Conservation (phyloP, 106 monocot species). For the Platanthera guangdongensis region DNA sequence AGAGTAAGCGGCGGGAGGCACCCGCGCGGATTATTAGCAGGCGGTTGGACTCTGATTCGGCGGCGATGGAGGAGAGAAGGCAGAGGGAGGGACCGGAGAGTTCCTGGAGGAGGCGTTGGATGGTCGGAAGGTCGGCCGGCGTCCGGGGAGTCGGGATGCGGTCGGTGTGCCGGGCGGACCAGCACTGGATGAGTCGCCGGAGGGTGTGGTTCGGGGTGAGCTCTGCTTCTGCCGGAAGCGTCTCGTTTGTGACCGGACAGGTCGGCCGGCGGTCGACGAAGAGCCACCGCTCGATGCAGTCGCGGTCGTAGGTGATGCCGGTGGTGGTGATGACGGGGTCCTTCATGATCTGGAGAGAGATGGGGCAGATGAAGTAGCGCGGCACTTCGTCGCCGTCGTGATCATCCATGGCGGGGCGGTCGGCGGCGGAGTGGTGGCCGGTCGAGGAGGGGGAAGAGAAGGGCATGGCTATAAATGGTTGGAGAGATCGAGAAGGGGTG, state of each 20-base stretch:
- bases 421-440: too few relatives aligned
- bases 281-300: slow-evolving; percentile 74
- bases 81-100: slow-evolving; percentile 8
- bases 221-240: slow-evolving; percentile 25
- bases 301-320: slow-evolving; percentile 78
- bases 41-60: slow-evolving; percentile 41
- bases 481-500: too few relatives aligned
- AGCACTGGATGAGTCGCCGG: slow-evolving; percentile 37
- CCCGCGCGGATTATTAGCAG: slow-evolving; percentile 22
- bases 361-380: slow-evolving; percentile 53
- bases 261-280: slow-evolving; percentile 45
- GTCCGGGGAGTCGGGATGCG: slow-evolving; percentile 43
- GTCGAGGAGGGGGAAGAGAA: too few relatives aligned
- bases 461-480: too few relatives aligned
- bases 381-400: too few relatives aligned
- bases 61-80: slow-evolving; percentile 7
- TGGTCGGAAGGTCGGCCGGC: slow-evolving; percentile 16
- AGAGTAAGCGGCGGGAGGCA: slow-evolving; percentile 10
- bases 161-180: slow-evolving; percentile 31
- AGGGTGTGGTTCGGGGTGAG: slow-evolving; percentile 81
- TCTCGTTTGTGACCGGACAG: slow-evolving; percentile 82
- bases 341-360: slow-evolving; percentile 78
- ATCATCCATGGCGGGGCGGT: too few relatives aligned
- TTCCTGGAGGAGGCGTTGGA: slow-evolving; percentile 24
- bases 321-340: slow-evolving; percentile 76